phyloP scores from a whole-genome alignment of 2,329 filamentous ascomycete species.

The Arthroderma sp. region DNA sequence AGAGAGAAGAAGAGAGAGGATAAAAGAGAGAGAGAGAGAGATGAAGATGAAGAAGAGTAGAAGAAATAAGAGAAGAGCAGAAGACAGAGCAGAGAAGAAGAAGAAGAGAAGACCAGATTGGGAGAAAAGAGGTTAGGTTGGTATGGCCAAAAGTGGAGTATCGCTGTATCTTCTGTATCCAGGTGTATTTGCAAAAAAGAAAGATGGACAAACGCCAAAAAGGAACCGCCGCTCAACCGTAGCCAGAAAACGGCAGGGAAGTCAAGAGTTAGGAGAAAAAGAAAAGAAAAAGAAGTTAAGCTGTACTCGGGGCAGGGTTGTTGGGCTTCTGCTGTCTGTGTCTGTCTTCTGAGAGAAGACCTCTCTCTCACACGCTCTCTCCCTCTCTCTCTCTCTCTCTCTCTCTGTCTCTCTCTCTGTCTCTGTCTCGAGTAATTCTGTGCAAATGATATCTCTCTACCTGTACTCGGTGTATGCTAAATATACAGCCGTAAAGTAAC shows the following conservation, averaged over 20 bases:
- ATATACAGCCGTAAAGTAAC: too few species aligned
- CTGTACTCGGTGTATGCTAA: too few species aligned
- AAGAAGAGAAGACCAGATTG: background rate
- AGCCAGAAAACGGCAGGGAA: background rate
- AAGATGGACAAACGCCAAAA: background rate
- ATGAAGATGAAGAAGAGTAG: background rate
- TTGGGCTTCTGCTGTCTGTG: too few species aligned
- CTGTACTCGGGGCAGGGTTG: too few species aligned
- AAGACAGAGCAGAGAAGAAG: background rate
- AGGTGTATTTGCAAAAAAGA: too few species aligned
- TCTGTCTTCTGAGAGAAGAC: too few species aligned
- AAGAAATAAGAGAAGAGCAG: background rate
- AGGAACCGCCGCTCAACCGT: background rate
- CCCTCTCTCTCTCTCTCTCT: background rate
- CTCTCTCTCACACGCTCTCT: background rate
- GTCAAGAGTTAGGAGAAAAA: background rate
- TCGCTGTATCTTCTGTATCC: too few species aligned
- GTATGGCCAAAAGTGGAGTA: background rate
- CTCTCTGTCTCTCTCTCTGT: background rate
- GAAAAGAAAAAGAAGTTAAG: background rate
- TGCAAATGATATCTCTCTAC: too few species aligned
- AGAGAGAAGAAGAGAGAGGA: background rate
- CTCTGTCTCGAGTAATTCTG: too few species aligned
- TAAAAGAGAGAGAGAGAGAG: background rate
- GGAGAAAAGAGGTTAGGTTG: background rate